Evolutionary conservation across 768 basidiomycete genomes (phyloP).

Genomic region (Hygrocybe punicea): DNA sequence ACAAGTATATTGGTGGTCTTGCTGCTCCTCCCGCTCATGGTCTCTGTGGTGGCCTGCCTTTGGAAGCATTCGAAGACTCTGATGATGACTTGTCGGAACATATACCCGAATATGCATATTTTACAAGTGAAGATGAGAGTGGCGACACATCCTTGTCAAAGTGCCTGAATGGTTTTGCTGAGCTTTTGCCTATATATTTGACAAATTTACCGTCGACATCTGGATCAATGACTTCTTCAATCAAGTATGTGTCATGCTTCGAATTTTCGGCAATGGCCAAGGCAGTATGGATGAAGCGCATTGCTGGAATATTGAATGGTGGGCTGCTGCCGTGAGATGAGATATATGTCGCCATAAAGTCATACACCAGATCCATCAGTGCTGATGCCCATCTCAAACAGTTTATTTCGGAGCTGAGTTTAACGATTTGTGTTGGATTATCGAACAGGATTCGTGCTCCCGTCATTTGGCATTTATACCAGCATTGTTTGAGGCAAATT

Average conservation of each 20-base stretch:
- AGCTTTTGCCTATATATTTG: constrained; percentile 26
- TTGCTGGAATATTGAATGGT: constrained; percentile 12
- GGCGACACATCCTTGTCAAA: too few relatives aligned
- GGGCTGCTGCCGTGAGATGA: not conserved
- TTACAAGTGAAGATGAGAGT: too few relatives aligned
- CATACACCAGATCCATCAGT: constrained; percentile 17
- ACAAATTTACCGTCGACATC: constrained; percentile 12
- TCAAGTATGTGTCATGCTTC: constrained; percentile 13
- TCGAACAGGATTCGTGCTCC: constrained; percentile 12
- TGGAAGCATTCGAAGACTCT: too few relatives aligned
- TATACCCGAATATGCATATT: too few relatives aligned
- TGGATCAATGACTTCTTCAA: constrained; percentile 19
- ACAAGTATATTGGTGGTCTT: too few relatives aligned
- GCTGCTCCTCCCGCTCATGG: too few relatives aligned
- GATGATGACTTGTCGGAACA: too few relatives aligned
- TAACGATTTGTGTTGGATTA: constrained; percentile 13
- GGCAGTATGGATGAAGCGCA: constrained; percentile 17
- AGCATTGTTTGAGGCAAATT: constrained; percentile 16
- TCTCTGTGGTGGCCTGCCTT: too few relatives aligned
- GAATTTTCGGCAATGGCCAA: constrained; percentile 8
- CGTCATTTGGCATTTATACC: constrained; percentile 6
- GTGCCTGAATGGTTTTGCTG: constrained; percentile 10
- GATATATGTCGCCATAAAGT: constrained; percentile 8
- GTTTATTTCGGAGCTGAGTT: constrained; percentile 18
- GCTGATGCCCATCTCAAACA: constrained; percentile 22